Evolutionary conservation across 2,329 filamentous ascomycete genomes (phyloP), one percentile per base, ranked within the genome.

Genomic region (Epichloe amarillans): DNA sequence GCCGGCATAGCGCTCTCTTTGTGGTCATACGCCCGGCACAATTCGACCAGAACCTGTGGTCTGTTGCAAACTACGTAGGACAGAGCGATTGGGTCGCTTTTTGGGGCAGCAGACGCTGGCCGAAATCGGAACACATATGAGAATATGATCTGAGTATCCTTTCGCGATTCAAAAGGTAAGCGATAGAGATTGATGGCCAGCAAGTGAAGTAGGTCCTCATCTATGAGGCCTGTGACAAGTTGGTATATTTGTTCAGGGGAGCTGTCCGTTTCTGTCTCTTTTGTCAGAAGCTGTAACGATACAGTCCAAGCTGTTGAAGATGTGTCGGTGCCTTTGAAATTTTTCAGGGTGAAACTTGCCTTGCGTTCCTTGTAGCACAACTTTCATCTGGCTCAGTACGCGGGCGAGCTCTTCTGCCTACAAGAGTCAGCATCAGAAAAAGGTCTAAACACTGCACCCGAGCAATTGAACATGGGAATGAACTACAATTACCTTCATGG

Each of bases 131-230:
- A 88, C 58, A 94, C 86, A 66, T 91, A 93, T 40, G 89, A 95
- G 71, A 97, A 93, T 64, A 96, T 93, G 55, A 93, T 87, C 66
- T 96, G 91, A 12, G 88, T 87, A 64, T 96, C 91, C 72, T 96
- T 97, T 62, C 91, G 84, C 38, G 90, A 88, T 72, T 98, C 93
- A 72, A 98, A 98, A 0, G 91, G 89, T 4, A 98, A 78, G 48
- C 84, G 80, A 68, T 88, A 82, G 44, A 98, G 84, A 63, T 85
- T 85, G 54, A 83, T 77, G 19, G 91, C 88, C 52, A 98, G 83
- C 48, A 86, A 75, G 60, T 86, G 86, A 42, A 98, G 81, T 7
- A 98, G 76, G 65, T 95, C 89, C 70, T 96, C 89, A 64, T 90
- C 82, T 60, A 96, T 85, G 55, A 95, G 81, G 57, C 86, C 81